Base-by-base conservation (phyloP, 2,329 filamentous ascomycete genomes). In the Thyridium curvatum region DNA sequence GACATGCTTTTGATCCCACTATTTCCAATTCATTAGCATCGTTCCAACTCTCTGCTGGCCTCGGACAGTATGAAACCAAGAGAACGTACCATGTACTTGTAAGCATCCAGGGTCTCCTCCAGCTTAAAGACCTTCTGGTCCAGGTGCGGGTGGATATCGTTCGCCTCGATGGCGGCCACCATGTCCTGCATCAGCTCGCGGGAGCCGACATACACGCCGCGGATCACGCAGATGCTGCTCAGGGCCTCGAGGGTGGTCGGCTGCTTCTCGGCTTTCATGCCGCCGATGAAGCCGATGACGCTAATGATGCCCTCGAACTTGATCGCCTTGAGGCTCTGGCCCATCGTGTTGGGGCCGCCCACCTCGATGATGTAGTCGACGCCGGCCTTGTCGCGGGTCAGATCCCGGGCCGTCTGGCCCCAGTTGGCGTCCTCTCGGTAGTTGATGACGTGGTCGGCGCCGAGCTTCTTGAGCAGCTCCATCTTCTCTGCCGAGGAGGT, bases 361-460 rank as follows among this genome's bases (percentile, higher is more conserved):
- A 79, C 71, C 51, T 81, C 76, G 26, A 79, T 51, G 31, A 80
- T 58, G 41, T 74, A 63, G 45, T 76, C 61, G 3, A 77, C 68
- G 12, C 77, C 77, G 3, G 48, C 48, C 1, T 59, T 59, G 9
- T 56, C 51, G 0, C 66, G 61, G 0, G 73, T 76, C 5, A 77
- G 53, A 36, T 58, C 61, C 45, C 68, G 67, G 0, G 71, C 75
- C 6, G 64, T 64, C 52, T 71, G 62, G 30, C 75, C 75, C 75
- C 76, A 79, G 47, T 69, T 64, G 0, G 58, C 42, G 30, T 68
- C 67, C 29, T 68, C 62, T 38, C 61, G 61, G 60, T 80, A 79
- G 61, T 79, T 78, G 52, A 79, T 62, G 37, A 79, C 63, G 46
- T 77, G 66, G 46, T 74, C 65, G 1, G 72, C 74, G 29, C 75